Conservation (phyloP, 2,329 filamentous ascomycete genomes). For the Microcera coccophila region DNA sequence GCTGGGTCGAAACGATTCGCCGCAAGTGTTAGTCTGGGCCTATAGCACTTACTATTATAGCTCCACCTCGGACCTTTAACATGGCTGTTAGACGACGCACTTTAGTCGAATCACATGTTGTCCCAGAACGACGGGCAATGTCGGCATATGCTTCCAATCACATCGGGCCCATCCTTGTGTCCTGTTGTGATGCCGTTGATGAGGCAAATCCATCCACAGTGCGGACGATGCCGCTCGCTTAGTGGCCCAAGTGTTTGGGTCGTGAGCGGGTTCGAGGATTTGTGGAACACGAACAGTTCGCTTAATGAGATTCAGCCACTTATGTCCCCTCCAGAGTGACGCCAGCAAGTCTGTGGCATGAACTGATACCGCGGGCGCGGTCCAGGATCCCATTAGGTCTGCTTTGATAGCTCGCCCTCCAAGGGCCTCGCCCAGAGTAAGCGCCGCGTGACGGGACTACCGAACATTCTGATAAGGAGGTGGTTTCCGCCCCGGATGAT, state of each 20-base stretch:
- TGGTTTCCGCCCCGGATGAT: no score
- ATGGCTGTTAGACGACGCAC: conserved; percentile 11
- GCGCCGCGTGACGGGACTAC: no score
- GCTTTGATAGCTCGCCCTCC: no score
- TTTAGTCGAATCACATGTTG: conserved; percentile 9
- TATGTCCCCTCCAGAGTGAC: no score
- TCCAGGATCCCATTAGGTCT: no score
- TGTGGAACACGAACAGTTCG: no score
- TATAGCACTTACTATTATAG: conserved; percentile 7
- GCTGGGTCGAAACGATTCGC: conserved; percentile 19
- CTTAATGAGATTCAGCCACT: no score
- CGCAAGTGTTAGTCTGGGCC: conserved; percentile 13
- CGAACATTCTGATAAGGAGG: no score
- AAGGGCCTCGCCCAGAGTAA: no score
- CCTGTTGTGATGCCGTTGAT: neutral
- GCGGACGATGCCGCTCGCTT: conserved; percentile 5
- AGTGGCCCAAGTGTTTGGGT: conserved; percentile 7
- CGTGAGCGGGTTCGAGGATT: conserved; percentile 1
- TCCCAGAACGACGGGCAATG: conserved; percentile 7
- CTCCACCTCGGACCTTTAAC: conserved; percentile 4
- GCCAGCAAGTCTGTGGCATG: no score
- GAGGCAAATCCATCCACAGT: conserved; percentile 8
- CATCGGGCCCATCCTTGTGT: conserved; percentile 4
- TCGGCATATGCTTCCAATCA: conserved; percentile 8
- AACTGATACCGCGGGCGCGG: no score